phyloP scores from a whole-genome alignment of 148 eudicot species.

The Rhododendron mucronatum region DNA sequence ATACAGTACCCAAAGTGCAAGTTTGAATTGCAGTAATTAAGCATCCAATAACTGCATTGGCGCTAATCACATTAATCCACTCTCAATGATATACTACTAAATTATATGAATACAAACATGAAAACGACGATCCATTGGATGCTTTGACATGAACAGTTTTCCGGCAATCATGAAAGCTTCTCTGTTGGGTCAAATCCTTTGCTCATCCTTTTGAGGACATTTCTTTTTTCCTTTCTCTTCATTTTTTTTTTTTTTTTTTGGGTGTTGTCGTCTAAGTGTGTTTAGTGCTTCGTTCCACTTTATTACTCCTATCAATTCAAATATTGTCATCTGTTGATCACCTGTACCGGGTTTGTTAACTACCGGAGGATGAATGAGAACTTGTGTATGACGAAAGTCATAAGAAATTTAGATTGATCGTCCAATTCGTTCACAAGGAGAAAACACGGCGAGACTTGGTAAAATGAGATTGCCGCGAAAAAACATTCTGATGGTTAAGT shows the following conservation, averaged over 20 bases:
- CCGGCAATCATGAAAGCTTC: constrained; percentile 10
- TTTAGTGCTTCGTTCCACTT: background rate
- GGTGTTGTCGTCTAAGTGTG: background rate
- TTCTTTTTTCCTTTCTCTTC: background rate
- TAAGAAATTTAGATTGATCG: background rate
- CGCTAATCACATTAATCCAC: background rate
- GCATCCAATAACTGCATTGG: background rate
- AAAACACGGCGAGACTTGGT: background rate
- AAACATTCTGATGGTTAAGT: background rate
- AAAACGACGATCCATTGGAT: constrained; percentile 2
- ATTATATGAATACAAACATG: background rate
- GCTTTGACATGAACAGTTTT: background rate
- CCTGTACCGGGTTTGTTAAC: background rate
- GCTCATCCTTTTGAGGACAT: background rate
- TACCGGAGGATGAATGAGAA: background rate
- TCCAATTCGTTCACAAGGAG: background rate
- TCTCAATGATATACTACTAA: background rate
- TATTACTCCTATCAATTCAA: background rate
- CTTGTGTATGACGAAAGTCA: too few relatives aligned
- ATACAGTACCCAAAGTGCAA: background rate
- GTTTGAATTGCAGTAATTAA: background rate
- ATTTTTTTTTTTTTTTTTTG: background rate
- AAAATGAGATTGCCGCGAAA: background rate
- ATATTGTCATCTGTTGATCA: background rate
- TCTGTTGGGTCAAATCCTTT: background rate